Conservation (phyloP, 768 basidiomycete species). For the Strobilomyces confusus region DNA sequence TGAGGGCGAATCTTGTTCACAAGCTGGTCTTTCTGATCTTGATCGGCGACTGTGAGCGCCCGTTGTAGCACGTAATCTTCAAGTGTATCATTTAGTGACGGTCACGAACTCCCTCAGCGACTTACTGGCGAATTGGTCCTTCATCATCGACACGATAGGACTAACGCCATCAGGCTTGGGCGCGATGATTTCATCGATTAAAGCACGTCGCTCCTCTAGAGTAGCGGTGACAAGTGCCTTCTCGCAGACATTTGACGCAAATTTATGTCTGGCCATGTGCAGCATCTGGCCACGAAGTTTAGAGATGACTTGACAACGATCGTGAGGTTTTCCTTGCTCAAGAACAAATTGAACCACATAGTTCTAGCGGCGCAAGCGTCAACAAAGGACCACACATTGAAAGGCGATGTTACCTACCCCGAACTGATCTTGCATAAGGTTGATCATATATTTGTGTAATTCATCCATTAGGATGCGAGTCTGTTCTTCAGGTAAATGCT, state of each 20-base stretch:
- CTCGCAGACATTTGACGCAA: slow-evolving; percentile 94
- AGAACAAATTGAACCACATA: slow-evolving; percentile 95
- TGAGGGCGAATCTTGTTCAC: slow-evolving; percentile 62
- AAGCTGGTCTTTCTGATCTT: slow-evolving; percentile 66
- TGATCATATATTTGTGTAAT: slow-evolving; percentile 63
- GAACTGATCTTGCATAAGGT: slow-evolving; percentile 87
- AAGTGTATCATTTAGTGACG: neutral
- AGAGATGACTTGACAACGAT: slow-evolving; percentile 60
- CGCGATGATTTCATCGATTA: slow-evolving; percentile 81
- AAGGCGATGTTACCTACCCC: slow-evolving; percentile 50
- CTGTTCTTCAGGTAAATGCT: slow-evolving; percentile 68
- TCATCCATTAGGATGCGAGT: slow-evolving; percentile 77
- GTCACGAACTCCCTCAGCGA: slow-evolving; percentile 12
- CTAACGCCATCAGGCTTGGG: slow-evolving; percentile 61
- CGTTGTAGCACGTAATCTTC: slow-evolving; percentile 85
- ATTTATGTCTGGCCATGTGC: slow-evolving; percentile 81
- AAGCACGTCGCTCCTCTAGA: slow-evolving; percentile 54
- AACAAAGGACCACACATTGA: neutral
- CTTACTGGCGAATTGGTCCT: slow-evolving; percentile 87
- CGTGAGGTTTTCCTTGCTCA: slow-evolving; percentile 69
- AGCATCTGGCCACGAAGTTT: slow-evolving; percentile 77
- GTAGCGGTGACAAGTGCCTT: slow-evolving; percentile 75
- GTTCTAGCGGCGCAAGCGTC: slow-evolving; percentile 49
- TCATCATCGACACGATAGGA: slow-evolving; percentile 69
- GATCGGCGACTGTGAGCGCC: slow-evolving; percentile 64